These are phyloP conservation scores for Globisporangium solare DNA, from an alignment of 352 stramenopile genomes.

Conservation along the genomic window DNA sequence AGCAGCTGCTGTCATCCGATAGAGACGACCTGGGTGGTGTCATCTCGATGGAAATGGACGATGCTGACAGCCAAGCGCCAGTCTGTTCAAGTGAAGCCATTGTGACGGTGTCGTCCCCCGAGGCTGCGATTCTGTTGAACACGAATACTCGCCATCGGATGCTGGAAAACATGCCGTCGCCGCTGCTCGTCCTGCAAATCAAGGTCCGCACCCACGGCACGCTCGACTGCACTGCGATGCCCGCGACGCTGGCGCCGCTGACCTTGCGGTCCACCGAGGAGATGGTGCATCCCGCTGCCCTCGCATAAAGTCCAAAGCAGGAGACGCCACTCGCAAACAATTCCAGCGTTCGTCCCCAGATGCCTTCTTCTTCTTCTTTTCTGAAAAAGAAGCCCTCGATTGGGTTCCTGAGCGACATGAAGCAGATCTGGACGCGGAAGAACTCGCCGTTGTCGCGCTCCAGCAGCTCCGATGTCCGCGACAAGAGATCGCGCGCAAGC, in stretches of 20 bases:
- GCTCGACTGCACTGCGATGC: conserved; percentile 7
- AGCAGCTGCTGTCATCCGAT: not conserved
- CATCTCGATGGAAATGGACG: not conserved
- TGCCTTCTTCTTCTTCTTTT: no score
- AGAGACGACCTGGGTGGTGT: conserved; percentile 11
- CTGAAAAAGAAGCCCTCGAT: not conserved
- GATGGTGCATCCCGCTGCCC: not conserved
- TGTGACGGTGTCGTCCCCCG: no score
- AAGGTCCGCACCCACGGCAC: conserved; percentile 4
- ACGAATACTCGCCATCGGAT: not conserved
- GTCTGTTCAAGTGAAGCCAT: no score
- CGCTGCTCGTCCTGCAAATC: not conserved
- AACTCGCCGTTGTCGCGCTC: not conserved
- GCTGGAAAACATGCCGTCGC: not conserved
- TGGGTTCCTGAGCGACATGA: conserved; percentile 16
- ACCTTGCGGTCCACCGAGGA: conserved; percentile 7
- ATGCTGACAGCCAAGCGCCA: not conserved
- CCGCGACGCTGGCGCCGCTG: conserved; percentile 3
- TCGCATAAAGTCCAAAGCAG: not conserved
- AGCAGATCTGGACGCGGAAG: conserved; percentile 14
- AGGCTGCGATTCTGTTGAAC: no score
- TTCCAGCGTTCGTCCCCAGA: not conserved
- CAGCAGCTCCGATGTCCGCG: not conserved
- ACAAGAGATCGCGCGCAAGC: not conserved
- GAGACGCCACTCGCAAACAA: not conserved